These are phyloP conservation scores for Ehretia macrophylla DNA, from an alignment of 257 asterid genomes.

Conservation along the genomic window DNA sequence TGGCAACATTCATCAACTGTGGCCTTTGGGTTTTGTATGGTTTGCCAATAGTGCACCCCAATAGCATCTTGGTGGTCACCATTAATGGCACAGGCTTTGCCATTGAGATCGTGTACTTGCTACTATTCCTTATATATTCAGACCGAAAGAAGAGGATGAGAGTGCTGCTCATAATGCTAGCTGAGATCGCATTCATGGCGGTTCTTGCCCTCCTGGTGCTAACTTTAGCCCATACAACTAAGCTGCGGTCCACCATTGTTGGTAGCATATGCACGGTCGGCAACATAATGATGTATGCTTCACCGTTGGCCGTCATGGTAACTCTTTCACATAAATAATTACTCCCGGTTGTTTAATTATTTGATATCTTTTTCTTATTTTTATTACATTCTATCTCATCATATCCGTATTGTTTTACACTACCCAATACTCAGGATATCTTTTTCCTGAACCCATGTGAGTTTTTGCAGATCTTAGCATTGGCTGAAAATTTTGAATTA, in stretches of 20 bases:
- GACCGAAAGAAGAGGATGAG: slow-evolving; percentile 39
- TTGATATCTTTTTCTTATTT: too few relatives aligned
- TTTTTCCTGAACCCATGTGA: too few relatives aligned
- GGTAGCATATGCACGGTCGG: slow-evolving; percentile 78
- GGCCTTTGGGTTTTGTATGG: slow-evolving; percentile 82
- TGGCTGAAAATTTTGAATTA: too few relatives aligned
- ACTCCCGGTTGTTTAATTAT: background rate
- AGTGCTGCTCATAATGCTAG: slow-evolving; percentile 28
- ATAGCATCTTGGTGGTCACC: slow-evolving; percentile 68
- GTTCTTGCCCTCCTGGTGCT: slow-evolving; percentile 47
- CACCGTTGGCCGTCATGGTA: slow-evolving; percentile 83
- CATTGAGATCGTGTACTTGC: slow-evolving; percentile 53
- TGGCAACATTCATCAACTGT: slow-evolving; percentile 75
- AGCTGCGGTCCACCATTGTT: slow-evolving; percentile 53
- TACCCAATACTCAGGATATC: too few relatives aligned
- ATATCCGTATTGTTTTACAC: too few relatives aligned
- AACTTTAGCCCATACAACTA: slow-evolving; percentile 33
- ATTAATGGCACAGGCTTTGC: slow-evolving; percentile 64
- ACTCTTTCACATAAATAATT: background rate
- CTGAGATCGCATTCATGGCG: slow-evolving; percentile 45
- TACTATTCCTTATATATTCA: slow-evolving; percentile 38
- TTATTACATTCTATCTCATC: too few relatives aligned
- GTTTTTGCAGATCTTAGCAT: too few relatives aligned
- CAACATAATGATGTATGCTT: slow-evolving; percentile 74
- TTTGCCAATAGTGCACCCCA: slow-evolving; percentile 68